Percentiles rank a stretch among this genome's conserved stretches.
Conservation (phyloP, 2,329 filamentous ascomycete genomes). For the Fusarium redolens region DNA sequence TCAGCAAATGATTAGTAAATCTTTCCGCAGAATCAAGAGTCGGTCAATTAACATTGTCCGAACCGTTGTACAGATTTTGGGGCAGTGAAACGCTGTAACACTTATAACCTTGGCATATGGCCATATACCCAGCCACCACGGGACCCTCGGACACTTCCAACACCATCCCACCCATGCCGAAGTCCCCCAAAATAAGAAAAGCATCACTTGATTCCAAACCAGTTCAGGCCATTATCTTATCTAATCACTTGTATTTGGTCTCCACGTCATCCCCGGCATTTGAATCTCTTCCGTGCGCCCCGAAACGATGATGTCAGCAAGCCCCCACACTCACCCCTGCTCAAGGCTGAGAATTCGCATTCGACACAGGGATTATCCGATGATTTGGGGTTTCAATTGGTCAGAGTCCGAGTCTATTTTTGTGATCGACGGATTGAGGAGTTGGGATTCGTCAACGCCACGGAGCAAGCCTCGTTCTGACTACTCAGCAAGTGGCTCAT, state of each 20-base stretch:
- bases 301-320: conserved; percentile 3
- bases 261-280: neutral
- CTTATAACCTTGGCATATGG: neutral
- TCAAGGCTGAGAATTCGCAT: conserved; percentile 2
- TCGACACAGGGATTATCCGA: neutral
- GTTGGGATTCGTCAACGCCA: conserved; percentile 2
- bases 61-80: neutral
- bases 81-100: neutral
- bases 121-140: neutral
- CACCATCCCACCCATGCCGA: neutral
- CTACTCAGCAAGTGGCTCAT: conserved; percentile 18
- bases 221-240: neutral
- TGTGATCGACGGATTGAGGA: neutral
- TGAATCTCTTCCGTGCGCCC: neutral
- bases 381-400: neutral
- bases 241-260: neutral
- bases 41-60: neutral
- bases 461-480: conserved; percentile 8
- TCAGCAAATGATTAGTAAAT: neutral
- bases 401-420: conserved; percentile 11
- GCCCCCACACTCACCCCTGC: conserved; percentile 8
- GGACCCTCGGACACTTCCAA: neutral
- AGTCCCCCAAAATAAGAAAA: neutral
- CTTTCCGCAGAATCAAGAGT: neutral
- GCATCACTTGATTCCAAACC: neutral